Base-by-base conservation (phyloP, 2,329 filamentous ascomycete genomes). In the Pseudogymnoascus sp. region DNA sequence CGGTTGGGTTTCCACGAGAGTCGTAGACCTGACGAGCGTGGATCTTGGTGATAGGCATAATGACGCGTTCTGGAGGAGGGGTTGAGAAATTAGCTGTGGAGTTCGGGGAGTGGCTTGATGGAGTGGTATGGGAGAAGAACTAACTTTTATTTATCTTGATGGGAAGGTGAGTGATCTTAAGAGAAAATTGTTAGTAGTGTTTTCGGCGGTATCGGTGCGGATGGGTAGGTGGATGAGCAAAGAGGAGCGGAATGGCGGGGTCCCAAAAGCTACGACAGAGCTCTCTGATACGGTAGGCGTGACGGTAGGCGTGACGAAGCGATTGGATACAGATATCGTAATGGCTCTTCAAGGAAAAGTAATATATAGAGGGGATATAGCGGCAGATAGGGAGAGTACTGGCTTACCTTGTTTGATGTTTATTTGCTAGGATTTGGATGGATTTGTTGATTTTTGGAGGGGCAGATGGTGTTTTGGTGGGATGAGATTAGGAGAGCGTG, bases 1-100 rank as follows among this genome's bases (percentile, higher is more conserved):
- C 93, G 77, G 95, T 99, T 75, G 95, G 95, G 88, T 99, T 99
- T 78, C 86, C 86, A 77, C 95, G 93, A 79, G 95, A 98, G 86
- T 99, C 95, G 87, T 93, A 99, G 83, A 99, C 92, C 76, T 89
- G 93, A 77, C 95, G 90, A 76, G 90, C 90, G 85, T 93, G 90
- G 77, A 95, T 85, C 85, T 93, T 93, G 79, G 87, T 87, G 80
- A 95, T 91, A 75, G 90, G 83, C 95, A 99, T 99, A 71, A 77
- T 93, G 80, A 73, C 64, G 39, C 39, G 68, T 65, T 69, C 68
- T 71, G 45, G 21, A 19, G 39, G 45, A 51, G 45, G 43, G 13
- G 41, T 37, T 2, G 45, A 51, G 45, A 21, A n/a, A 51, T 51
- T 51, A 51, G 45, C 45, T 51, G 13, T 25, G 7, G 14, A n/a